These are phyloP conservation scores for Sparassis latifolia DNA, from an alignment of 1,284 basidiomycete species.

Conservation along the genomic window DNA sequence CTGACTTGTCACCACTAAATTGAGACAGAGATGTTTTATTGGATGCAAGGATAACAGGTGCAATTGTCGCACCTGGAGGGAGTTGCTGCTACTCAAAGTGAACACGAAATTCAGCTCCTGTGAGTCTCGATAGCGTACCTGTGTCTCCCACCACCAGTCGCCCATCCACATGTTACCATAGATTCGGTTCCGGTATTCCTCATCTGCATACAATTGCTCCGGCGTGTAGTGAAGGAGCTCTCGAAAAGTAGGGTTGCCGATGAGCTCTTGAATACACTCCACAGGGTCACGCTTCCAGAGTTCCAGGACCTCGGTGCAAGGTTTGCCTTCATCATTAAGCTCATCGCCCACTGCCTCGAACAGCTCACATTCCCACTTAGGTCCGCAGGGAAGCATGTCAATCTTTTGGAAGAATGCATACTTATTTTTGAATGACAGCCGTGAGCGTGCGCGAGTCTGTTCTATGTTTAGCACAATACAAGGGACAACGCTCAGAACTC, in stretches of 20 bases:
- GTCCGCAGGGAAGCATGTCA: slow-evolving; percentile 16
- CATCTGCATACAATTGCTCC: slow-evolving; percentile 20
- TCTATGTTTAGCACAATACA: background rate
- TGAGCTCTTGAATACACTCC: slow-evolving; percentile 25
- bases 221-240: slow-evolving; percentile 25
- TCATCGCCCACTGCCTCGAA: slow-evolving; percentile 21
- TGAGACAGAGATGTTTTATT: slow-evolving; percentile 32
- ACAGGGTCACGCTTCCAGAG: slow-evolving; percentile 25
- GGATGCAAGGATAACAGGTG: slow-evolving; percentile 34
- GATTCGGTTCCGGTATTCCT: slow-evolving; percentile 10
- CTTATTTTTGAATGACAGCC: slow-evolving; percentile 19
- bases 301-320: slow-evolving; percentile 15
- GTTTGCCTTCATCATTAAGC: slow-evolving; percentile 15
- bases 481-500: background rate
- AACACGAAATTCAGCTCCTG: background rate
- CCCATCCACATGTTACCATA: slow-evolving; percentile 35
- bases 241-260: slow-evolving; percentile 26
- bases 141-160: slow-evolving; percentile 35
- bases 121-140: slow-evolving; percentile 12
- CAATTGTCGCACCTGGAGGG: slow-evolving; percentile 27
- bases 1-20: slow-evolving; percentile 28
- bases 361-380: slow-evolving; percentile 16
- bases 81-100: background rate
- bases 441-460: slow-evolving; percentile 8
- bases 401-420: slow-evolving; percentile 21